Evolutionary conservation across 192 early-diverging fungal genomes (phyloP).

Genomic region (Podila verticillata): DNA sequence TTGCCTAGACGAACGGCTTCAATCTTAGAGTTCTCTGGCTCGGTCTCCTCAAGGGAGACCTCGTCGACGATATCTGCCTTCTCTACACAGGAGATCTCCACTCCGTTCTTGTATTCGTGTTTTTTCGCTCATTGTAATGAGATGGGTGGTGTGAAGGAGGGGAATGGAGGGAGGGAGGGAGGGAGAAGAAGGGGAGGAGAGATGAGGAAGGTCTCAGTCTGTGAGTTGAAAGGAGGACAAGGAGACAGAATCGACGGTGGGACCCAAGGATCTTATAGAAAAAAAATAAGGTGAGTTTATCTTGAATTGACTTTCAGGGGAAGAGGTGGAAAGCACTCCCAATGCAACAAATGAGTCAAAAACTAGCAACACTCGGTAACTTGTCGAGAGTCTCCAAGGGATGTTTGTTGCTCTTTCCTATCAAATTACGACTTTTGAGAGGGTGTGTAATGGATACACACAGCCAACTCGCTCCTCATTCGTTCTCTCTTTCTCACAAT

Average conservation of each 20-base stretch:
- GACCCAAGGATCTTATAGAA: conserved; percentile 6
- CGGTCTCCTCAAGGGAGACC: conserved; percentile 15
- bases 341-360: neutral
- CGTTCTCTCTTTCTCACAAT: conserved; percentile 11
- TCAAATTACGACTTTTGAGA: neutral
- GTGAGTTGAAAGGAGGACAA: conserved; percentile 10
- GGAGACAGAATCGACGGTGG: conserved; percentile 6
- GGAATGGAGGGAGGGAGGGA: neutral
- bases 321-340: neutral
- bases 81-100: neutral
- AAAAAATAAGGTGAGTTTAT: neutral
- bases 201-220: conserved; percentile 14
- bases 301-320: neutral
- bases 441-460: neutral
- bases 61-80: conserved; percentile 3
- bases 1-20: conserved; percentile 16
- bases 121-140: conserved; percentile 15
- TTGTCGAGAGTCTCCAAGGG: conserved; percentile 3
- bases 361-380: conserved; percentile 2
- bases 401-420: conserved; percentile 1
- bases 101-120: conserved; percentile 7
- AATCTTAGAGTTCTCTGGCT: conserved; percentile 13
- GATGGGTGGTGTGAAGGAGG: neutral
- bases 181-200: neutral
- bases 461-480: neutral